A percentile compares a stretch with the other conserved stretches of the same genome.
Conservation (phyloP, 495 filamentous ascomycete species). For the Penicillium manginii region DNA sequence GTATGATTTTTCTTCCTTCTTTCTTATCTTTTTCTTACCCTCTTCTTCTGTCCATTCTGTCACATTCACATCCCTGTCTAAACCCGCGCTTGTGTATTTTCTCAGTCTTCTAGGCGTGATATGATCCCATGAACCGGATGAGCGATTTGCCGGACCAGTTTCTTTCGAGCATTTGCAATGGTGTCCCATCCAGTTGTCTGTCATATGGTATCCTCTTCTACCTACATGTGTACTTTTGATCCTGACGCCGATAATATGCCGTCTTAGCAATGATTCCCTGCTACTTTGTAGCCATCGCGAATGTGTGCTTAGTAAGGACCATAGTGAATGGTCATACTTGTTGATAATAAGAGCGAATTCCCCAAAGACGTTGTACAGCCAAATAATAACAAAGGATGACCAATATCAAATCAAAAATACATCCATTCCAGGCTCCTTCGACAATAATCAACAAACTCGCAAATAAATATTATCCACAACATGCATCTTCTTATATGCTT, state of each 20-base stretch:
- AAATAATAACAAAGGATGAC: too few species aligned
- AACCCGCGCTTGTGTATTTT: conserved; percentile 22
- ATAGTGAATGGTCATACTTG: too few species aligned
- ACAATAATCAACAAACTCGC: too few species aligned
- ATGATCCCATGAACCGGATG: conserved; percentile 49
- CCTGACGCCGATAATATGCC: conserved; percentile 29
- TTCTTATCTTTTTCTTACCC: conserved; percentile 17
- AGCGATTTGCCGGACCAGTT: conserved; percentile 45
- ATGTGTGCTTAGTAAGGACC: too few species aligned
- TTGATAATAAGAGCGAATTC: too few species aligned
- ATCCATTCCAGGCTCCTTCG: too few species aligned
- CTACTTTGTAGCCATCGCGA: too few species aligned
- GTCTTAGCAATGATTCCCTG: conserved; percentile 30
- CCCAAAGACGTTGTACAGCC: too few species aligned
- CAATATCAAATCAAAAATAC: too few species aligned
- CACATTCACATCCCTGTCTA: neutral
- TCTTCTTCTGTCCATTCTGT: conserved; percentile 19
- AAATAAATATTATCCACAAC: too few species aligned
- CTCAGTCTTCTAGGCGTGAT: conserved; percentile 29
- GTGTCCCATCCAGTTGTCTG: conserved; percentile 40
- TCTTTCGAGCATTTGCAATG: conserved; percentile 49
- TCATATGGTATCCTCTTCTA: conserved; percentile 38
- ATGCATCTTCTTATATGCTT: too few species aligned
- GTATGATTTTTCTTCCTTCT: conserved; percentile 38
- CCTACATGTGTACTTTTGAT: conserved; percentile 35